A percentile compares a stretch with the other conserved stretches of the same genome.
phyloP scores from a whole-genome alignment of 306 rosid genomes.

The Begonia loranthoides region DNA sequence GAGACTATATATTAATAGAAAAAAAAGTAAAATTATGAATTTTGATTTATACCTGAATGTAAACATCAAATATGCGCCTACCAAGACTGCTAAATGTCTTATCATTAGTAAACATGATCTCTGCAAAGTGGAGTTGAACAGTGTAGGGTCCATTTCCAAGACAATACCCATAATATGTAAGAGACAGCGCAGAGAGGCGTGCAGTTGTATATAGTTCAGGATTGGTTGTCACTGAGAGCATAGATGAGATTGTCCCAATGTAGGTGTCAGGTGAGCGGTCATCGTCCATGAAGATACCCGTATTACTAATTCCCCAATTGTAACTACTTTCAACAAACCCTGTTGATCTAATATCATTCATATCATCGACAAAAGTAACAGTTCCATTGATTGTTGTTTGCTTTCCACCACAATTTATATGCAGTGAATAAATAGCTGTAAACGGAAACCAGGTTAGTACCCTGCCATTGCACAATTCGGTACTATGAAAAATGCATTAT shows the following conservation, averaged over 20 bases:
- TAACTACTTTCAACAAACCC: constrained; percentile 2
- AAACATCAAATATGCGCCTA: constrained; percentile 23
- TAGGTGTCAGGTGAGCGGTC: not conserved
- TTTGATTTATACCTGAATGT: constrained; percentile 18
- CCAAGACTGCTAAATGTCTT: constrained; percentile 13
- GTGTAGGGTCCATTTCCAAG: constrained; percentile 24
- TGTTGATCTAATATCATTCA: constrained; percentile 13
- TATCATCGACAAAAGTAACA: constrained; percentile 29
- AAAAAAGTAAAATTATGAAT: too few species aligned
- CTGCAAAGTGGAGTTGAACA: constrained; percentile 25
- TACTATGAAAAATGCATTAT: too few species aligned
- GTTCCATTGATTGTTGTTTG: constrained; percentile 1
- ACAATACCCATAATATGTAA: constrained; percentile 25
- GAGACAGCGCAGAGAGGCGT: constrained; percentile 23
- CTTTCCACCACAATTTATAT: constrained; percentile 52
- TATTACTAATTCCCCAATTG: constrained; percentile 40
- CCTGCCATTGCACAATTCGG: not conserved
- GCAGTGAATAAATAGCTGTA: constrained; percentile 26
- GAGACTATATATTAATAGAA: too few species aligned
- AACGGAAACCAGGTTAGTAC: constrained; percentile 1
- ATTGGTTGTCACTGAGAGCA: constrained; percentile 10
- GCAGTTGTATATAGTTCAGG: constrained; percentile 17
- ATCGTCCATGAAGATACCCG: constrained; percentile 33
- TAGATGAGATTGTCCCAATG: constrained; percentile 7
- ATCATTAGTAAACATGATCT: constrained; percentile 16